Evolutionary conservation across 73 alveolate species (phyloP).

Genomic region (Paramecium primaurelia): DNA sequence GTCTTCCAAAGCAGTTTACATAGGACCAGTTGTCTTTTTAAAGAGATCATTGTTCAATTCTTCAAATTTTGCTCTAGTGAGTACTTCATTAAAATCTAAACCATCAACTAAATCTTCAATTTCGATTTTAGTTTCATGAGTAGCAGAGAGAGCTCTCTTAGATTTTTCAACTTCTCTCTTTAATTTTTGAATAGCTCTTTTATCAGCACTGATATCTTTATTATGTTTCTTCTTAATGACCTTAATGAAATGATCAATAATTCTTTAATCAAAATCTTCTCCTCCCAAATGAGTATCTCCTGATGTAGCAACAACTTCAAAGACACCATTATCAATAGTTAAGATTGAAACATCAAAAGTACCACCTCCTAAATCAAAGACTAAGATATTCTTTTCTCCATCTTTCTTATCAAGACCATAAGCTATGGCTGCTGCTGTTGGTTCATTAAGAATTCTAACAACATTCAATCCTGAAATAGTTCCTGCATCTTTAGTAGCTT

Average conservation of each 20-base stretch:
- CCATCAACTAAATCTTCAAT: conserved; percentile 96
- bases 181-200: conserved; percentile 92
- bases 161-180: conserved; percentile 98
- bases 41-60: conserved; percentile 90
- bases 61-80: conserved; percentile 98
- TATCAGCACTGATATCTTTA: conserved; percentile 83
- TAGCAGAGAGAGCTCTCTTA: conserved; percentile 95
- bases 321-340: conserved; percentile 96
- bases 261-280: conserved; percentile 97
- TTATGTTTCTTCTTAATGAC: conserved; percentile 87
- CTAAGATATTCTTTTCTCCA: conserved; percentile 89
- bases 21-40: conserved; percentile 95
- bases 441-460: conserved; percentile 96
- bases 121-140: conserved; percentile 88
- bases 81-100: conserved; percentile 93
- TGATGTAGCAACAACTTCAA: conserved; percentile 96
- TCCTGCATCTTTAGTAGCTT: conserved; percentile 99
- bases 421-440: conserved; percentile 99
- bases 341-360: conserved; percentile 97
- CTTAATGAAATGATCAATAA: conserved; percentile 91
- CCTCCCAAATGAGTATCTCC: conserved; percentile 99
- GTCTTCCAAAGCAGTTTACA: conserved; percentile 91
- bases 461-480: conserved; percentile 96
- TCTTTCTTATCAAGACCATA: conserved; percentile 96
- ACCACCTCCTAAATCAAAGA: conserved; percentile 97